Conservation (phyloP, 2,329 filamentous ascomycete species). For the Pyricularia pennisetigena region DNA sequence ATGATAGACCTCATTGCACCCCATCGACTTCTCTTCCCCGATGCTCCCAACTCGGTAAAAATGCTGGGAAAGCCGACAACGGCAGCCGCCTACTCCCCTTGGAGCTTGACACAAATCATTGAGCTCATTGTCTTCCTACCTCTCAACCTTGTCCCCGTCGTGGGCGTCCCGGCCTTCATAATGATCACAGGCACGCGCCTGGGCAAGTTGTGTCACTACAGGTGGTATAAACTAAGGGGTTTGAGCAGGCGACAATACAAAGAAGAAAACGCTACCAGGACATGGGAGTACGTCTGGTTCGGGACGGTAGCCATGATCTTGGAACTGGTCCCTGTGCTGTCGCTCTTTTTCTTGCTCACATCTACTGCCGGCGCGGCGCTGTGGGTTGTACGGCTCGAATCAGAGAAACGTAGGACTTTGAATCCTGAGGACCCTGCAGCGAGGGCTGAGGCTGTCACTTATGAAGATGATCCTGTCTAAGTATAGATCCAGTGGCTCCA, state of each 20-base stretch:
- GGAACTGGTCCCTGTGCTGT: conserved; percentile 80
- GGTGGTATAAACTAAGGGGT: conserved; percentile 76
- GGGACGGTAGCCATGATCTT: conserved; percentile 67
- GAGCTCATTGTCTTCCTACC: conserved; percentile 74
- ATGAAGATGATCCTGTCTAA: conserved; percentile 13
- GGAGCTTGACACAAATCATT: conserved; percentile 81
- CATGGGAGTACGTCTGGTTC: conserved; percentile 89
- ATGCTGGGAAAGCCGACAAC: conserved; percentile 74
- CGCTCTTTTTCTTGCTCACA: conserved; percentile 91
- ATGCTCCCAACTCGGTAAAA: conserved; percentile 64
- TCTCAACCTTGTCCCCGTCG: conserved; percentile 77
- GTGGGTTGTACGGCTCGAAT: conserved; percentile 75
- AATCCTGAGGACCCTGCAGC: conserved; percentile 41
- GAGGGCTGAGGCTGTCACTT: conserved; percentile 42
- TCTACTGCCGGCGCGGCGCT: conserved; percentile 76
- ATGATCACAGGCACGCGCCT: conserved; percentile 78
- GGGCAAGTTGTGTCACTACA: conserved; percentile 82
- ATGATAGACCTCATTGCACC: conserved; percentile 58
- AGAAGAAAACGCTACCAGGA: conserved; percentile 53
- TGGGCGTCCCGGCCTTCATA: conserved; percentile 78
- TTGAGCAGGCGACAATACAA: conserved; percentile 66
- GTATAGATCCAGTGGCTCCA: neutral
- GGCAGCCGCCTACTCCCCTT: conserved; percentile 73
- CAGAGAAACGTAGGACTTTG: conserved; percentile 26
- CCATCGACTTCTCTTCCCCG: conserved; percentile 53